Evolutionary conservation across 306 rosid genomes (phyloP).

Genomic region (Corylus heterophylla): DNA sequence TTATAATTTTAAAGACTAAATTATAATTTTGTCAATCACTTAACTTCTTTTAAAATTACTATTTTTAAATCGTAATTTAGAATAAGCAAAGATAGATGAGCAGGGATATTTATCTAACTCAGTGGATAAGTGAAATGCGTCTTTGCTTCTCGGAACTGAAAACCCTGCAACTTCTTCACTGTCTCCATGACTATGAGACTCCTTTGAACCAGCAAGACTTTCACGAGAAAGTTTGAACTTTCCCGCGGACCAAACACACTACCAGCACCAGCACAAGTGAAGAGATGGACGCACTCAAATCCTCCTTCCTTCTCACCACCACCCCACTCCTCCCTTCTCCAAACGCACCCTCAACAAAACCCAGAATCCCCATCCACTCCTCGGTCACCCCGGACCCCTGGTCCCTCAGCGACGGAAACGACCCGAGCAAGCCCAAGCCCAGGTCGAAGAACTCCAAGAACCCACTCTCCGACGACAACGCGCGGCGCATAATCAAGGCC

Average conservation of each 20-base stretch:
- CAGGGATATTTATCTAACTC: too few species aligned
- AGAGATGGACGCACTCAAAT: conserved; percentile 58
- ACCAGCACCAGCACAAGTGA: background rate
- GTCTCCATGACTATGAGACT: background rate
- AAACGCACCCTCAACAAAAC: conserved; percentile 5
- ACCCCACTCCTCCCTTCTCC: conserved; percentile 25
- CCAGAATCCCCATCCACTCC: conserved; percentile 24
- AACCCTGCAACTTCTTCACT: background rate
- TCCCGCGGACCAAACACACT: background rate
- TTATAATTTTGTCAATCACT: too few species aligned
- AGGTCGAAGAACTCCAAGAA: conserved; percentile 49
- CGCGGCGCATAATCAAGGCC: conserved; percentile 82
- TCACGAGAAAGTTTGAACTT: background rate
- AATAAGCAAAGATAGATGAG: too few species aligned
- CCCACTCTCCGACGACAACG: conserved; percentile 86
- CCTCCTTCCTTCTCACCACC: conserved; percentile 50
- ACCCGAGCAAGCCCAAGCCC: conserved; percentile 64
- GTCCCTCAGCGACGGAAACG: conserved; percentile 61
- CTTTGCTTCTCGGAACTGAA: background rate
- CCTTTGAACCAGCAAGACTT: background rate
- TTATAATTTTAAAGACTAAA: too few species aligned
- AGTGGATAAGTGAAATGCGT: too few species aligned
- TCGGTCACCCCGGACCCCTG: conserved; percentile 78
- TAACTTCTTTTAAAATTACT: too few species aligned
- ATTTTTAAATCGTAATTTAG: too few species aligned